Conservation (phyloP, 2,329 filamentous ascomycete genomes). For the Xylogone sp. region DNA sequence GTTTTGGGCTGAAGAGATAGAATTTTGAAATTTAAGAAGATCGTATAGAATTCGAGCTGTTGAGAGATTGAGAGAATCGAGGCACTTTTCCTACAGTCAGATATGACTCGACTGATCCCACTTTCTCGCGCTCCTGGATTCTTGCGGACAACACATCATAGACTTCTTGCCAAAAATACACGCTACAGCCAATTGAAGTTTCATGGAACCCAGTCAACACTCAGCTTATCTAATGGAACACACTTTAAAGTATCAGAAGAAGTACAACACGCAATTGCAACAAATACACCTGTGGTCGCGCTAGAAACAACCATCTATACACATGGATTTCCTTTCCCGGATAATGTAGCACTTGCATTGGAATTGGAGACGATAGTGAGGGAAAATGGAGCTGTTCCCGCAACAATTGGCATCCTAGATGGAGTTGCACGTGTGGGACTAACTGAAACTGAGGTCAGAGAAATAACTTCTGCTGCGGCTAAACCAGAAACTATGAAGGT, state of each 20-base stretch:
- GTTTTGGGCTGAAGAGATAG: too few relatives aligned
- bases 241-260: conserved; percentile 42
- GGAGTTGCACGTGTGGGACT: conserved; percentile 82
- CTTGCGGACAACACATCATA: background rate
- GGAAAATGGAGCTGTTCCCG: conserved; percentile 76
- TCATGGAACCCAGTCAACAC: background rate
- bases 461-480: conserved; percentile 62
- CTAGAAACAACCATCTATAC: conserved; percentile 97
- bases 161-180: background rate
- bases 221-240: conserved; percentile 1
- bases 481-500: conserved; percentile 72
- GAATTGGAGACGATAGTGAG: conserved; percentile 80
- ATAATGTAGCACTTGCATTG: conserved; percentile 69
- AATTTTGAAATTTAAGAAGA: too few relatives aligned
- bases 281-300: conserved; percentile 80
- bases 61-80: too few relatives aligned
- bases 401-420: conserved; percentile 84
- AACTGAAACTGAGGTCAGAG: conserved; percentile 64
- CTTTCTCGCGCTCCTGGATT: background rate
- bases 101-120: background rate
- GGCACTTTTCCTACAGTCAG: background rate
- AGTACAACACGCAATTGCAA: conserved; percentile 70
- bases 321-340: conserved; percentile 76
- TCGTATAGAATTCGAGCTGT: too few relatives aligned
- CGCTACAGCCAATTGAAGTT: background rate